Conservation (phyloP, 352 stramenopile genomes). For the Globisporangium barbulae region DNA sequence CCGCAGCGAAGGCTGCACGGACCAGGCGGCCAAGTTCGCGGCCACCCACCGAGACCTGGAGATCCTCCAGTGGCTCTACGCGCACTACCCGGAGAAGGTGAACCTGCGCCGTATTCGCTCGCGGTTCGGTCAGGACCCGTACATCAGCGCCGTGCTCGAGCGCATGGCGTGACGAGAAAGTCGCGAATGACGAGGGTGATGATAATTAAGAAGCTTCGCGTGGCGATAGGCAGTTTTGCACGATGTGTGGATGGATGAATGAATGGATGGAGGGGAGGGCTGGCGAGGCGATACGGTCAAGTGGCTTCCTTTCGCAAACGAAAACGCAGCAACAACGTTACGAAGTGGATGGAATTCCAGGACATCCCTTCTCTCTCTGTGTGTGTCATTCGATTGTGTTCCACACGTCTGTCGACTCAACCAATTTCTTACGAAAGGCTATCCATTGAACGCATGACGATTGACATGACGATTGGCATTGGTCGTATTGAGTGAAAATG, state of each 20-base stretch:
- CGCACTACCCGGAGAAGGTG: slow-evolving; percentile 17
- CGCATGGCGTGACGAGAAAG: slow-evolving; percentile 2
- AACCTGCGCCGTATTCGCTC: slow-evolving; percentile 11
- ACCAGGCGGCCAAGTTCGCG: slow-evolving; percentile 24
- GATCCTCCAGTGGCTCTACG: slow-evolving; percentile 21
- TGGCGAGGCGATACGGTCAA: background rate
- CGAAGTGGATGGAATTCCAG: background rate
- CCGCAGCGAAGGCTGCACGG: slow-evolving; percentile 17
- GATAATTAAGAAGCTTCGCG: background rate
- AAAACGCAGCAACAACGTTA: background rate
- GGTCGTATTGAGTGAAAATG: background rate
- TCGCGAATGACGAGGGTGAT: background rate
- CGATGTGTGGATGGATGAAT: background rate
- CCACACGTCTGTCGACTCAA: background rate
- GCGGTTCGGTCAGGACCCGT: slow-evolving; percentile 8
- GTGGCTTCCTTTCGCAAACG: background rate
- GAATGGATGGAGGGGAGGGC: background rate
- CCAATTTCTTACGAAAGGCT: background rate
- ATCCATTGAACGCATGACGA: background rate
- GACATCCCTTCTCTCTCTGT: background rate
- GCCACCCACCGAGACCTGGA: slow-evolving; percentile 15
- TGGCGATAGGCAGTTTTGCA: background rate
- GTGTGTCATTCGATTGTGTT: background rate
- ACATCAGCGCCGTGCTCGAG: slow-evolving; percentile 7
- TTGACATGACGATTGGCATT: slow-evolving; percentile 9